Percentiles rank a stretch among this genome's conserved stretches.
Evolutionary conservation across 2,329 filamentous ascomycete species (phyloP).

Genomic region (Aureobasidium sp.): DNA sequence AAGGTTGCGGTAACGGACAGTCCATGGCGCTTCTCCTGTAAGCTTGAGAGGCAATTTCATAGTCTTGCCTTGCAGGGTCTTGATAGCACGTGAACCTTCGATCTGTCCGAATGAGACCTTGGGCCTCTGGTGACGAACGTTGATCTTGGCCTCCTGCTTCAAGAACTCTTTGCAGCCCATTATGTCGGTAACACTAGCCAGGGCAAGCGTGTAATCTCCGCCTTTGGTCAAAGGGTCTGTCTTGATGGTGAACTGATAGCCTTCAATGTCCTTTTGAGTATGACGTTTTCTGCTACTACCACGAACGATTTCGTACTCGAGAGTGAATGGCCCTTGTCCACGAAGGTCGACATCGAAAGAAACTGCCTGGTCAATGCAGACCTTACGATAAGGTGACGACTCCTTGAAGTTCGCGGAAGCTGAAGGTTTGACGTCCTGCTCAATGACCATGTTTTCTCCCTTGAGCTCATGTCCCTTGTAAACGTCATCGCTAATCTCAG

Average conservation of each 20-base stretch:
- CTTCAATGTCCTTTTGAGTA: constrained; percentile 55
- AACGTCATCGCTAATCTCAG: constrained; percentile 69
- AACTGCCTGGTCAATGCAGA: constrained; percentile 76
- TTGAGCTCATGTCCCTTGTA: constrained; percentile 61
- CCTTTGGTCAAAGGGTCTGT: constrained; percentile 69
- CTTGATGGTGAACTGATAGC: constrained; percentile 58
- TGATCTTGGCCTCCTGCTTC: constrained; percentile 76
- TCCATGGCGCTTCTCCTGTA: constrained; percentile 80
- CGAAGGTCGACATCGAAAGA: constrained; percentile 65
- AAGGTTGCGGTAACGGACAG: constrained; percentile 57
- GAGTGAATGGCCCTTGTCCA: constrained; percentile 77
- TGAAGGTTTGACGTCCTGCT: constrained; percentile 89
- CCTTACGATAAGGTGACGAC: constrained; percentile 49
- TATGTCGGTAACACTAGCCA: constrained; percentile 79
- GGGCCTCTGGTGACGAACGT: constrained; percentile 80
- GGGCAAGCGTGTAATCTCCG: constrained; percentile 79
- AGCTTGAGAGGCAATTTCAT: constrained; percentile 74
- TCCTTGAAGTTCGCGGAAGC: constrained; percentile 66
- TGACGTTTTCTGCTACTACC: constrained; percentile 73
- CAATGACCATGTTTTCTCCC: constrained; percentile 56
- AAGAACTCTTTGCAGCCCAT: constrained; percentile 79
- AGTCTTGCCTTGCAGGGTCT: constrained; percentile 66
- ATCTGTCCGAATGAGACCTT: constrained; percentile 78
- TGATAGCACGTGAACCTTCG: constrained; percentile 67
- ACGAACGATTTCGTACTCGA: constrained; percentile 90